Base-by-base conservation (phyloP, 352 stramenopile species). In the Phytophthora pseudosyringae region DNA sequence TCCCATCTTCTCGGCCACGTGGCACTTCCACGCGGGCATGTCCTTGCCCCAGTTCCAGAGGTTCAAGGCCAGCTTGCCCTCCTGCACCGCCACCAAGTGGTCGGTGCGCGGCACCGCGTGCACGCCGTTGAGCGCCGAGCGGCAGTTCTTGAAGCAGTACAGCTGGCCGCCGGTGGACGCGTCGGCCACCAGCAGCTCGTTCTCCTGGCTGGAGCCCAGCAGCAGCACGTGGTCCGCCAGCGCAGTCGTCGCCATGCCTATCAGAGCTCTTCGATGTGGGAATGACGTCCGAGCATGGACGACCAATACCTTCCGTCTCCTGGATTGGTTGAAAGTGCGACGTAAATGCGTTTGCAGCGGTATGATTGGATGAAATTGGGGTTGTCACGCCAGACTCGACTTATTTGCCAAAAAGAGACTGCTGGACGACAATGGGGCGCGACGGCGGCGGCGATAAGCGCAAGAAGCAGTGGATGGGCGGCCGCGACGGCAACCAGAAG, bases 141-240 rank as follows among this genome's bases (percentile, higher is more conserved):
- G 73, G 47, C 78, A 85, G 54, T 89, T 85, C 67, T 93, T 93
- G 48, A 93, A 93, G 71, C 76, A 80, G 52, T 81, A 90, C 33
- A 91, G 75, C 73, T 89, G 80, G 1, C 77, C 77, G 13, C 81
- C 82, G 11, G 76, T 89, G 7, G 73, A 69, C 4, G 82, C 82
- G 43, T 93, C 81, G 0, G 75, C 76, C 10, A 90, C 76, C 18
- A 85, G 75, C 15, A 93, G 59, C 54, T 91, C 80, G 32, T 77
- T 87, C 73, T 88, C 80, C 36, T 91, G 78, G 61, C 62, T 83
- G 2, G 84, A 93, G 57, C 78, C 80, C 28, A 91, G 59, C 21
- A 91, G 56, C 52, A 93, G 75, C 57, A 90, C 78, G 47, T 90
- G 75, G 63, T 90, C 76, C 9, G 72, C 54, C 35, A 93, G 54